Evolutionary conservation across 305 asterid genomes (phyloP), one percentile per base, ranked within the genome.

Genomic region (Fraxinus paxiana): DNA sequence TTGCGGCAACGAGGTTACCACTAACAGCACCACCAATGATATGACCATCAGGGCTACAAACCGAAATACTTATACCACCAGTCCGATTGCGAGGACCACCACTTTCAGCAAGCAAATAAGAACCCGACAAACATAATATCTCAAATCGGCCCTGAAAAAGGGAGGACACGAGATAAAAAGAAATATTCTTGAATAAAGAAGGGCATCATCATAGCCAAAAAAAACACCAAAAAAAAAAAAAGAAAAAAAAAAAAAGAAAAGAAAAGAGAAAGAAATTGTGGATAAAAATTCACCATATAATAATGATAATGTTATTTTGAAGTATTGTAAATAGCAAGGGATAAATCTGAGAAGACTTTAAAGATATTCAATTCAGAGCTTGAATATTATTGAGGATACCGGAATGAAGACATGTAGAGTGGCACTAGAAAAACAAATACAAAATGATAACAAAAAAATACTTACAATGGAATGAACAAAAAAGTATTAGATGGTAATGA

Each of bases 81-180:
- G 87, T 85, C 13, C 90, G 85, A 71, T 86, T 79, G 76, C 80
- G 84, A 13, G 84, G 87, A 30, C 88, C 89, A 63, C 88, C 90
- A 79, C 74, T 83, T 84, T 86, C 89, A 74, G 87, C 74, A 35
- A 87, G 82, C 86, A 89, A 78, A 85, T 84, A 89, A 56, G 92
- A 89, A 37, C 92, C 92, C 6, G 92, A 89, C 80, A 89, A 73
- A 72, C 90, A 87, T 24, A 89, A 78, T 69, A 89, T 89, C 84
- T 89, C 89, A 78, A 89, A 87, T 77, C 87, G 86, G 34, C 92
- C 92, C 92, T 89, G 73, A 46, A 87, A 31, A 73, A 79, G 33
- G 17, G 71, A 79, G 5, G 15, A 43, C 71, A 1, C 69, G 80
- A 81, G 59, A 17, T 20, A 48, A 24, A 41, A 51, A n/a, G 61